A percentile compares a stretch with the other conserved stretches of the same genome.
These are phyloP conservation scores for Gardenia jasminoides DNA, from an alignment of 257 asterid species.

Conservation along the genomic window DNA sequence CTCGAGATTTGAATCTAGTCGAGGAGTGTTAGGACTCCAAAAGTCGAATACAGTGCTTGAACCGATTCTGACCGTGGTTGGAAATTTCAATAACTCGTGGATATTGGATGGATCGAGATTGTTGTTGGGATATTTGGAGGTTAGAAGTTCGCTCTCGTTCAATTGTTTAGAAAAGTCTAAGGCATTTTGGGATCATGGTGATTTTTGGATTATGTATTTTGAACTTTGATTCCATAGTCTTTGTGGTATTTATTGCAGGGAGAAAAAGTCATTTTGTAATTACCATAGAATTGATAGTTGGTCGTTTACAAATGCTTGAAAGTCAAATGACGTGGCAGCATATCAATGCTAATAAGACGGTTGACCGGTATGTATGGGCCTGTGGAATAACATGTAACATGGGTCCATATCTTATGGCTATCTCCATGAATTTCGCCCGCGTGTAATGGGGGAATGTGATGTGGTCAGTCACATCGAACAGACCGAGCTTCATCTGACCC, in stretches of 20 bases:
- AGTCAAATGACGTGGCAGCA: too few species aligned
- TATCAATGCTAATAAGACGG: too few species aligned
- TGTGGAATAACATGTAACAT: too few species aligned
- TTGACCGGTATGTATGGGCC: too few species aligned
- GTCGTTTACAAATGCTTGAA: too few species aligned
- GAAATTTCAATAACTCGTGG: background rate
- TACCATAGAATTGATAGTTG: background rate
- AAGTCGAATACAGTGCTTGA: conserved; percentile 5
- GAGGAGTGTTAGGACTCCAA: background rate
- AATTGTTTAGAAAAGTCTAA: background rate
- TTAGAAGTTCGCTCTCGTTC: background rate
- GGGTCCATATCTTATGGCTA: too few species aligned
- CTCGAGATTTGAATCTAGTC: too few species aligned
- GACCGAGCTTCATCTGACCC: too few species aligned
- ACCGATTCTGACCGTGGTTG: background rate
- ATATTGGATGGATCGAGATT: background rate
- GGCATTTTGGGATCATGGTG: background rate
- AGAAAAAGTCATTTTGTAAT: background rate
- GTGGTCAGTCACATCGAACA: too few species aligned
- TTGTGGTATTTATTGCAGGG: background rate
- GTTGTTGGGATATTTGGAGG: background rate
- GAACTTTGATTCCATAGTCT: too few species aligned
- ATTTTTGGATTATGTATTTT: background rate
- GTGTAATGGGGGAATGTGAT: too few species aligned
- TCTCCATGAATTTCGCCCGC: too few species aligned